These are phyloP conservation scores for Candida sojae DNA, from an alignment of 1,139 yeast genomes.

Conservation along the genomic window DNA sequence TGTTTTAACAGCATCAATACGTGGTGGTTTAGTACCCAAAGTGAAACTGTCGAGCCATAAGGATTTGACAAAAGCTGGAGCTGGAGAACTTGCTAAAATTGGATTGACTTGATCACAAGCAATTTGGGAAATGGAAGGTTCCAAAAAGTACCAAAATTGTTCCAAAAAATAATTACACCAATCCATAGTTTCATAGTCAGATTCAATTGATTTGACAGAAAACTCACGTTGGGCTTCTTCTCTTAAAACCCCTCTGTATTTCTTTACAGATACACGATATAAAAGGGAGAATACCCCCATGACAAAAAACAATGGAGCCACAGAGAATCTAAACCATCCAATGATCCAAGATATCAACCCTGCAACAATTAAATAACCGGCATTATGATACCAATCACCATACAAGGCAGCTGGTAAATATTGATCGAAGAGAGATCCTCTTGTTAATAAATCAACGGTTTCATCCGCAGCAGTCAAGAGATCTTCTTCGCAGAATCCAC, in stretches of 20 bases:
- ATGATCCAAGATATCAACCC: constrained; percentile 74
- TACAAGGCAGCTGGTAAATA: constrained; percentile 70
- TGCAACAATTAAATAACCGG: constrained; percentile 64
- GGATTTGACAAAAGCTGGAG: constrained; percentile 80
- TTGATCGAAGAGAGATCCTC: constrained; percentile 69
- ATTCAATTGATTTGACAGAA: constrained; percentile 75
- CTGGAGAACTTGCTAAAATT: constrained; percentile 69
- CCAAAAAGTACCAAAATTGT: constrained; percentile 88
- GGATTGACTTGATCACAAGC: constrained; percentile 86
- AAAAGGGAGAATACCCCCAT: constrained; percentile 60
- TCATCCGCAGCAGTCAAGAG: constrained; percentile 68
- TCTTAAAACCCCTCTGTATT: constrained; percentile 71
- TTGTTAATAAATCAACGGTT: constrained; percentile 62
- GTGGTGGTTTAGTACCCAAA: constrained; percentile 91
- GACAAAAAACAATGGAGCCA: constrained; percentile 80
- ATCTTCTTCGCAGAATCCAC: constrained; percentile 78
- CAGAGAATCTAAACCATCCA: constrained; percentile 75
- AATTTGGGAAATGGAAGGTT: constrained; percentile 86
- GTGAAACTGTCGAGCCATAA: constrained; percentile 88
- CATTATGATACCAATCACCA: constrained; percentile 96
- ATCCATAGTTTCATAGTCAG: constrained; percentile 90
- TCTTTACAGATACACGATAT: constrained; percentile 82
- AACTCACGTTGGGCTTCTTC: constrained; percentile 85
- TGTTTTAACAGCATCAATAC: constrained; percentile 87
- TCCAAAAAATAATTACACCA: constrained; percentile 89